Evolutionary conservation across 1,284 basidiomycete species (phyloP), one percentile per base, ranked within the genome.

Genomic region (Athelia psychrophila): DNA sequence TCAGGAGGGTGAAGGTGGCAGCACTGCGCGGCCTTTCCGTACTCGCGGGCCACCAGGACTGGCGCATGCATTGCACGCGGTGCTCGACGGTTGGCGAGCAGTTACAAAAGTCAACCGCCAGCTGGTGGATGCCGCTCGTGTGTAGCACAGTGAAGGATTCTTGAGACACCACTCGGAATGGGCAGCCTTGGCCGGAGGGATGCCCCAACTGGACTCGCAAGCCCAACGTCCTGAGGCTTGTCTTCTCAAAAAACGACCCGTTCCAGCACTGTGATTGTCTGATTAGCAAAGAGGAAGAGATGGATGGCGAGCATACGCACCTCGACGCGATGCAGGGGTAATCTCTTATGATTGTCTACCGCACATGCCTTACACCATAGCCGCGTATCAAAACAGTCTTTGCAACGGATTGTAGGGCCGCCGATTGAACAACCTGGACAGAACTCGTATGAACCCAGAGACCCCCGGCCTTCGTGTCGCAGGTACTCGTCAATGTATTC

Each of bases 21-120:
- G 18, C n/a, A 16, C 38, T 42, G 6, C 22, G 6, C 22, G 38
- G 38, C 38, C n/a, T 23, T 16, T 19, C 18, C 5, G 38, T 18
- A 16, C 18, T 42, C 18, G 38, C 38, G 8, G 38, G 38, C 38
- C 38, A 42, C 38, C 38, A 47, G 20, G 19, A 47, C 23, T 40
- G 50, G 53, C 51, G 49, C 53, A 42, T 19, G 50, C 20, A 52
- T 30, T 24, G 53, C 56, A 25, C 19, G 48, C 2, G 30, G 56
- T 10, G 38, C 18, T 42, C 38, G 38, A 42, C n/a, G 38, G 15
- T 25, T 24, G 24, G 49, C 4, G 24, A 35, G 49, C 49, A 50
- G 22, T 23, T 23, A 24, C 49, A 50, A 38, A 44, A 50, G 24
- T 50, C 49, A 15, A 50, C 49, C 3, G 36, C 25, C 10, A 50